Evolutionary conservation across 257 asterid species (phyloP), one percentile per base, ranked within the genome.

Genomic region (Vinca minor): DNA sequence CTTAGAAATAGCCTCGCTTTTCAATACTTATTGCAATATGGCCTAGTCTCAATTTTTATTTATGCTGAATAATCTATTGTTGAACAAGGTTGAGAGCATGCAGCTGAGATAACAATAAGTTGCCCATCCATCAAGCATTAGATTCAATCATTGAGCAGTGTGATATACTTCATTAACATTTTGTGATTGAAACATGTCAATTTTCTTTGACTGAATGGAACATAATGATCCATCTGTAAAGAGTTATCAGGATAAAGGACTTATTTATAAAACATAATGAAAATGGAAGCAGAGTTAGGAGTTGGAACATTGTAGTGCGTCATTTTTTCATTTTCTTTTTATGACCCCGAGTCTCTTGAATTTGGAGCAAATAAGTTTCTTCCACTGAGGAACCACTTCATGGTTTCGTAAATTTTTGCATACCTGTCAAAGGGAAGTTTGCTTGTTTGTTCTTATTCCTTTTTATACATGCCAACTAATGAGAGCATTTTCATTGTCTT

Each of bases 401-500:
- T 36, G 62, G 15, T 15, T 31, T 31, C 31, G 17, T 8, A 23
- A 58, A 55, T 34, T 36, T 21, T 61, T 9, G 20, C 2, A 3
- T 36, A 15, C 18, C 44, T 39, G 25, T 23, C 26, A 31, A 67
- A 56, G 10, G 54, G 35, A 21, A 18, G 52, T 47, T 38, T 23
- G 32, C 59, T 34, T 29, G 34, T 53, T 70, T 53, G 29, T 17
- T 36, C 23, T 17, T 26, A 23, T 68, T n/a, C 36, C 66, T 31
- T 60, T 28, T 49, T 42, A 26, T 41, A 5, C 5, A 8, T 17
- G 55, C 55, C 32, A 12, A 9, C 64, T 56, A 50, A 66, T 21
- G 46, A 31, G 57, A 56, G 18, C n/a, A 18, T 5, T 52, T 48
- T 54, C n/a, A n/a, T n/a, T 57, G 39, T 73, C 66, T n/a, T 84